Percentiles rank a stretch among this genome's conserved stretches.
phyloP scores from a whole-genome alignment of 306 rosid species.

The Quercus rubra region DNA sequence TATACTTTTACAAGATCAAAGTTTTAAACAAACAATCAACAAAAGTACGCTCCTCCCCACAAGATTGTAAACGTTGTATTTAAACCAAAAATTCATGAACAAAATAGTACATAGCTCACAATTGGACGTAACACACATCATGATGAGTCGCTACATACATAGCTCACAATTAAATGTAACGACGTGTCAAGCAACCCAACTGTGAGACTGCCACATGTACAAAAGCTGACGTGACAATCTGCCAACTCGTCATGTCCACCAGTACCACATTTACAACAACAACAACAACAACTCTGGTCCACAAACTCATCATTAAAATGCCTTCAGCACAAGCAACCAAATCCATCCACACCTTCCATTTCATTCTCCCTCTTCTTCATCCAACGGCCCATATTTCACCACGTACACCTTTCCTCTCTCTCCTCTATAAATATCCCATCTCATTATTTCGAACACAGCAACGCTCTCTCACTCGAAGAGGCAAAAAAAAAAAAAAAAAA shows the following conservation, averaged over 20 bases:
- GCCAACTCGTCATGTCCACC: not conserved
- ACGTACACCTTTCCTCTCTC: not conserved
- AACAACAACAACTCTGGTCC: not conserved
- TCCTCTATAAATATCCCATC: constrained; percentile 18
- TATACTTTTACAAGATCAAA: too few relatives aligned
- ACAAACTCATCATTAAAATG: not conserved
- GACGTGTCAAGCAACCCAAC: not conserved
- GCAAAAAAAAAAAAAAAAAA: not conserved
- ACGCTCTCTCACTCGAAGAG: not conserved
- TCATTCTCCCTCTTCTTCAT: not conserved
- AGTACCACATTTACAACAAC: not conserved
- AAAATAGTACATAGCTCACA: too few relatives aligned
- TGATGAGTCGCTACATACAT: not conserved
- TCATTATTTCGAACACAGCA: not conserved
- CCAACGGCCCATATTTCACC: constrained; percentile 30
- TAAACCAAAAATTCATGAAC: too few relatives aligned
- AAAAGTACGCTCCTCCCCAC: too few relatives aligned
- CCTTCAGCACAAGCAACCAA: not conserved
- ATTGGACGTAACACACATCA: too few relatives aligned
- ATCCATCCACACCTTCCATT: not conserved
- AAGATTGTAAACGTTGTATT: too few relatives aligned
- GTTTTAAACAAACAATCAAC: too few relatives aligned
- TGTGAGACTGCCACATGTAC: not conserved
- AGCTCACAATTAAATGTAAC: not conserved
- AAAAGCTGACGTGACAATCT: constrained; percentile 1